phyloP scores from a whole-genome alignment of 2,329 filamentous ascomycete species.

The Botrytis tulipae region DNA sequence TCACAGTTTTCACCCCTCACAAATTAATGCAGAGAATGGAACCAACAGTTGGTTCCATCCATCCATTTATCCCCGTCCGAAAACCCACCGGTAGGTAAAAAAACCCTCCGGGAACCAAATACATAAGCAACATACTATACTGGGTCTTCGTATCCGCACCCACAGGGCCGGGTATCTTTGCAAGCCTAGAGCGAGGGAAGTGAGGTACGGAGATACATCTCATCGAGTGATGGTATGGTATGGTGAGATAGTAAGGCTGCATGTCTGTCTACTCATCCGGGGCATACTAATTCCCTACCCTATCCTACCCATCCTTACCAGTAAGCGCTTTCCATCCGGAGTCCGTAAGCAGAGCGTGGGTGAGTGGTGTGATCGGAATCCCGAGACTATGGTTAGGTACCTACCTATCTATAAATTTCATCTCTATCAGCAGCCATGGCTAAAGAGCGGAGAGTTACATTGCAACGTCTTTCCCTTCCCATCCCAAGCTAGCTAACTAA shows the following conservation, averaged over 20 bases:
- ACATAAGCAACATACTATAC: not conserved
- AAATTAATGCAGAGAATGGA: not conserved
- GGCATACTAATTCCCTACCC: not conserved
- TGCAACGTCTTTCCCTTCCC: not conserved
- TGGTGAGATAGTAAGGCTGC: not conserved
- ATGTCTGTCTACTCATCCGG: not conserved
- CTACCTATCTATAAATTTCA: not conserved
- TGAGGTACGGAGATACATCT: not conserved
- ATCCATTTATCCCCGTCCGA: not conserved
- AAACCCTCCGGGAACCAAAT: not conserved
- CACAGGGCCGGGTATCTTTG: not conserved
- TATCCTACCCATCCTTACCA: not conserved
- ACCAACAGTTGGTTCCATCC: not conserved
- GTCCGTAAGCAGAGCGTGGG: not conserved
- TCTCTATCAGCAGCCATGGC: not conserved
- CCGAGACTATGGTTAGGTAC: not conserved
- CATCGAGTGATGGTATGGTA: not conserved
- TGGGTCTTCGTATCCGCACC: not conserved
- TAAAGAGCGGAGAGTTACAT: not conserved
- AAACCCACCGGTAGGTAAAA: not conserved
- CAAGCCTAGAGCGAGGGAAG: not conserved
- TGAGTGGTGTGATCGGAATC: not conserved
- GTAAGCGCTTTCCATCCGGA: not conserved
- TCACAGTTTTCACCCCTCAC: not conserved
- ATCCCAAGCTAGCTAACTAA: too few relatives aligned